Evolutionary conservation across 768 basidiomycete genomes (phyloP).

Genomic region (Auricularia sp.): DNA sequence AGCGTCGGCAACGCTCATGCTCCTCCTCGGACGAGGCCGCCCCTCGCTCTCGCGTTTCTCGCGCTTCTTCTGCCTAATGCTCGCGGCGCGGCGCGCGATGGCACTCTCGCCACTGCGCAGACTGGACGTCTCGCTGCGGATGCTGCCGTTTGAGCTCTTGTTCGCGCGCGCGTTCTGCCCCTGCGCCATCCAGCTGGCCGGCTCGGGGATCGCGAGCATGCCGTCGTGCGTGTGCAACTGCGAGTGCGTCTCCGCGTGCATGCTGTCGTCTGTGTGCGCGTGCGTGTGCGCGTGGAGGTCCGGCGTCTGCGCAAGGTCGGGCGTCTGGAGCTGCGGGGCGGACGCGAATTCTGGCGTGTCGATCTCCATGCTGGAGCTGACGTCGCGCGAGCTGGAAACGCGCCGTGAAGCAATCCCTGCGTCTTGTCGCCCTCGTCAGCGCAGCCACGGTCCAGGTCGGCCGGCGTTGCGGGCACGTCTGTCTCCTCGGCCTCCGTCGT

Average conservation of each 20-base stretch:
- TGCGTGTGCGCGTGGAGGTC: too few species aligned
- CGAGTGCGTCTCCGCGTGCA: too few species aligned
- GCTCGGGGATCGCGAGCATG: neutral
- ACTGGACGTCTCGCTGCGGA: neutral
- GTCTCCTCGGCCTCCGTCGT: slow-evolving; percentile 1
- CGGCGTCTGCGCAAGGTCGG: too few species aligned
- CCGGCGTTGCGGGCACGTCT: neutral
- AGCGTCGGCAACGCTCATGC: slow-evolving; percentile 71
- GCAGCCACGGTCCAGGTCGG: neutral
- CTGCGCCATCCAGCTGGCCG: neutral
- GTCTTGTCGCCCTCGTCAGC: neutral
- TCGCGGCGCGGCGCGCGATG: neutral
- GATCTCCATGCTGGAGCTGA: neutral
- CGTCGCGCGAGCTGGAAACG: neutral
- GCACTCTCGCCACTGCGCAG: neutral
- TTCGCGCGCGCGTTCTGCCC: neutral
- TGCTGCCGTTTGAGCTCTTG: neutral
- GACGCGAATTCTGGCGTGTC: neutral
- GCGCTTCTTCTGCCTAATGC: slow-evolving; percentile 40
- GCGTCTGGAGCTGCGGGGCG: too few species aligned
- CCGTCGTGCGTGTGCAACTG: neutral
- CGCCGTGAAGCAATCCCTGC: neutral
- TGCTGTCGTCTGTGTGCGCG: too few species aligned
- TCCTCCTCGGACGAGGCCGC: slow-evolving; percentile 53
- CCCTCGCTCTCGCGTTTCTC: slow-evolving; percentile 30